Evolutionary conservation across 2,329 filamentous ascomycete species (phyloP), one percentile per base, ranked within the genome.

Genomic region (Fusarium circinatum): DNA sequence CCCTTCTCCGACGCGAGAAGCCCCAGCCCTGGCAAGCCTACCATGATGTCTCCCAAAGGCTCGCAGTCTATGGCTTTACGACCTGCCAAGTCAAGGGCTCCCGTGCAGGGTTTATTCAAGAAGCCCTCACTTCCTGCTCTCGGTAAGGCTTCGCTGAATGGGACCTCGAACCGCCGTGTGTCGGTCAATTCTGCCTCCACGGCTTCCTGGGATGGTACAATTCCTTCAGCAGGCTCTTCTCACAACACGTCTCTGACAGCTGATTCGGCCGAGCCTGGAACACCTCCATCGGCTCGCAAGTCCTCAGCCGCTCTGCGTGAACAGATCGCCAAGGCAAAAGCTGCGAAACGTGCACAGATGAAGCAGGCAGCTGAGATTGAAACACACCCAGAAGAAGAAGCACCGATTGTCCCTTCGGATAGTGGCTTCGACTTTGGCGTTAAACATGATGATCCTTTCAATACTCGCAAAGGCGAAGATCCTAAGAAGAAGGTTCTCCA

Each of bases 321-420:
- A 58, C 95, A 96, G 61, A 98, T 98, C 71, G 94, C 95, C 42
- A 96, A 95, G 77, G 96, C 96, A 2, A 97, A 96, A 79, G 95
- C 95, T 6, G 93, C 94, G 6, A 92, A 90, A 64, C 89, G 90
- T 70, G 91, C 89, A 17, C 84, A 85, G 7, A 79, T 82, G 39
- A 83, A 80, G 49, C 82, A 84, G 51, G 73, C 77, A 13, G 74
- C 82, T 13, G 77, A 68, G 6, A 67, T 54, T 14, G 60, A 74
- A 7, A 47, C 51, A 20, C 66, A 74, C 3, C 28, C 38, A 8
- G 51, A 73, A 9, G 51, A 73, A 9, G 75, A 79, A 41, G 54
- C 81, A 1, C 81, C 85, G 0, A 82, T 88, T 3, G 76, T 88
- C 18, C 84, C 88, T 0, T 84, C 85, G 0, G 88, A 87, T 47